Conservation (phyloP, 2,329 filamentous ascomycete genomes). For the Macroventuria anomochaeta region DNA sequence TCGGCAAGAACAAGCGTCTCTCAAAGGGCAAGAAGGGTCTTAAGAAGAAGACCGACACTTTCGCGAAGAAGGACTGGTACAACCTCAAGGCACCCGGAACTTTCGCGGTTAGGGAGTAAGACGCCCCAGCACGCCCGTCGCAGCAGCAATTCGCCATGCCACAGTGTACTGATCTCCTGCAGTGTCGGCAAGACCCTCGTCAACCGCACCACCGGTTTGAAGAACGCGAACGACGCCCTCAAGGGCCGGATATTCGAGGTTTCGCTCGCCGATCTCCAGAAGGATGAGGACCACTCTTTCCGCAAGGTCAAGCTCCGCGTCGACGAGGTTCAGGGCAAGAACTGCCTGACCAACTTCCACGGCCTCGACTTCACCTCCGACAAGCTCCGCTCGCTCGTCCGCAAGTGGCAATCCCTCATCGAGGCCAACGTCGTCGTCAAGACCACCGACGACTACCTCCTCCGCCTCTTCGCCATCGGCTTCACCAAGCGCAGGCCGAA, state of each 20-base stretch:
- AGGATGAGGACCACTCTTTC: constrained; percentile 99
- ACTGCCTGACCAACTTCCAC: constrained; percentile 99
- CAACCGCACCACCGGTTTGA: constrained; percentile 99
- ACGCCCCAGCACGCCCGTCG: constrained; percentile 26
- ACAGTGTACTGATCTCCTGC: constrained; percentile 34
- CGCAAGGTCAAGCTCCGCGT: constrained; percentile 99
- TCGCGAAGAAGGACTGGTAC: constrained; percentile 99
- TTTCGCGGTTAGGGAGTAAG: constrained; percentile 97
- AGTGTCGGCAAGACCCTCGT: constrained; percentile 99
- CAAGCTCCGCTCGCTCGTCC: constrained; percentile 98
- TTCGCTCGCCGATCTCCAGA: constrained; percentile 97
- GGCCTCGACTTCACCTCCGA: constrained; percentile 99
- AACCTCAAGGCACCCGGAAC: constrained; percentile 97
- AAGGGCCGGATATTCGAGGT: constrained; percentile 99
- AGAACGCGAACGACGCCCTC: constrained; percentile 99
- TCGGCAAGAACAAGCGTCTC: constrained; percentile 99
- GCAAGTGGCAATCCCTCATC: constrained; percentile 99
- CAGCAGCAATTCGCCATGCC: constrained; percentile 15
- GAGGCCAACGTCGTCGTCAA: constrained; percentile 99
- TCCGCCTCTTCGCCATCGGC: constrained; percentile 97
- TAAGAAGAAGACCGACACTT: constrained; percentile 99
- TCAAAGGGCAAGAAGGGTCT: constrained; percentile 99
- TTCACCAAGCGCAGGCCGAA: constrained; percentile 99
- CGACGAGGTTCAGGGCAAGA: constrained; percentile 99
- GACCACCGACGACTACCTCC: constrained; percentile 99